These are phyloP conservation scores for Magnaporthiopsis rhizophila DNA, from an alignment of 2,329 filamentous ascomycete genomes.

Conservation along the genomic window DNA sequence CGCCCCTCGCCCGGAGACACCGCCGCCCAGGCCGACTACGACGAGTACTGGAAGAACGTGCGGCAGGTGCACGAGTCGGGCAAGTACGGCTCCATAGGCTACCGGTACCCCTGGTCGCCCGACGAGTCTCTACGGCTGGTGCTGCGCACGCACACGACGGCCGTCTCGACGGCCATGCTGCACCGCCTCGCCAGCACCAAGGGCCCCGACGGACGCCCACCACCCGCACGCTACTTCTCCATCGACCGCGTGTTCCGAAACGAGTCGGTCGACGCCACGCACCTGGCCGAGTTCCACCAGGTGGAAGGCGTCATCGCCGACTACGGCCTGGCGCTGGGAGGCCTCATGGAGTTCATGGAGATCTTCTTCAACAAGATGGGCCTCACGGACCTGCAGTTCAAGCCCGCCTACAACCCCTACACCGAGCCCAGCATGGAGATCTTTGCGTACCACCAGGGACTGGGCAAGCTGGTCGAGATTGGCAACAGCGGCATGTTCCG, in stretches of 20 bases:
- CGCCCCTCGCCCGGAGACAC: slow-evolving; percentile 31
- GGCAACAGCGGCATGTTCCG: slow-evolving; percentile 99
- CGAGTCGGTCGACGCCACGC: slow-evolving; percentile 93
- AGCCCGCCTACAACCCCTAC: slow-evolving; percentile 93
- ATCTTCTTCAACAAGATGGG: slow-evolving; percentile 88
- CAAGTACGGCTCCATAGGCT: slow-evolving; percentile 91
- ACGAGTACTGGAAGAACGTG: slow-evolving; percentile 83
- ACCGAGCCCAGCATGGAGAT: slow-evolving; percentile 98
- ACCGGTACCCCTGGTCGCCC: slow-evolving; percentile 87
- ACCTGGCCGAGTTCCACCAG: slow-evolving; percentile 97
- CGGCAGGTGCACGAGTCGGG: slow-evolving; percentile 81
- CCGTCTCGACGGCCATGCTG: slow-evolving; percentile 83
- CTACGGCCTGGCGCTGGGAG: slow-evolving; percentile 85
- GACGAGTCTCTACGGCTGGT: slow-evolving; percentile 83
- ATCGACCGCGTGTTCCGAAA: slow-evolving; percentile 98
- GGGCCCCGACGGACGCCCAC: slow-evolving; percentile 58
- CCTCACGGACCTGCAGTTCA: slow-evolving; percentile 77
- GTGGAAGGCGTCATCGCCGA: slow-evolving; percentile 98
- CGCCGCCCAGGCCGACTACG: slow-evolving; percentile 56
- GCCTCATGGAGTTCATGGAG: slow-evolving; percentile 61
- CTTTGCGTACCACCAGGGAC: slow-evolving; percentile 85
- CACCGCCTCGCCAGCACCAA: slow-evolving; percentile 74
- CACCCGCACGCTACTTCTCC: slow-evolving; percentile 86
- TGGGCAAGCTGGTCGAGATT: slow-evolving; percentile 91
- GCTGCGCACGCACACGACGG: slow-evolving; percentile 91